A percentile compares a stretch with the other conserved stretches of the same genome.
Conservation (phyloP, 1,139 yeast genomes). For the Yamadazyma trypodendri region DNA sequence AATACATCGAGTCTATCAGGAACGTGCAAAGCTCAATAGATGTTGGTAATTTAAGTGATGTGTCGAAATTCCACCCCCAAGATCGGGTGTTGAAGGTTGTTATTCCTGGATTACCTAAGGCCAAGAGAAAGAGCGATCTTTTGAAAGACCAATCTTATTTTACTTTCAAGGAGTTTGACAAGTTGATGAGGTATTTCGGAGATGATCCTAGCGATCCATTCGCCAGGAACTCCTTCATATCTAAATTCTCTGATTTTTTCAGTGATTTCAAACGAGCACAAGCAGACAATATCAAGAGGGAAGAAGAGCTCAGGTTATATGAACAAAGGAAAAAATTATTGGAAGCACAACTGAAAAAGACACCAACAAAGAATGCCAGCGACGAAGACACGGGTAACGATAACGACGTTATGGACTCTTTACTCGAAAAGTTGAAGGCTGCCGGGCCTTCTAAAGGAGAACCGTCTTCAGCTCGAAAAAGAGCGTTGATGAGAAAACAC, state of each 20-base stretch:
- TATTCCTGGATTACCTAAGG: slow-evolving; percentile 64
- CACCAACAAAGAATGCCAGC: slow-evolving; percentile 14
- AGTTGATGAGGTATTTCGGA: slow-evolving; percentile 71
- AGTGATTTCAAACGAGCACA: slow-evolving; percentile 76
- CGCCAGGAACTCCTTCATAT: slow-evolving; percentile 66
- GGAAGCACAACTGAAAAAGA: slow-evolving; percentile 39
- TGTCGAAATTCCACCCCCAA: slow-evolving; percentile 70
- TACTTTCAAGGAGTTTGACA: slow-evolving; percentile 67
- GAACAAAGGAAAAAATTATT: slow-evolving; percentile 69
- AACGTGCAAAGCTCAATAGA: slow-evolving; percentile 74
- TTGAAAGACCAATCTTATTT: slow-evolving; percentile 61
- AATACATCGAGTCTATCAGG: slow-evolving; percentile 53
- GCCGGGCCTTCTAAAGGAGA: slow-evolving; percentile 74
- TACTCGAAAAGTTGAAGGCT: slow-evolving; percentile 69
- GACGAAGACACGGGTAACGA: slow-evolving; percentile 28
- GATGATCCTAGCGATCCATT: slow-evolving; percentile 73
- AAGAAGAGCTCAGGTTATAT: slow-evolving; percentile 75
- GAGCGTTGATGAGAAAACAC: slow-evolving; percentile 74
- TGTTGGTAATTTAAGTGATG: slow-evolving; percentile 73
- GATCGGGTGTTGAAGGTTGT: slow-evolving; percentile 66
- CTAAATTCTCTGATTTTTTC: slow-evolving; percentile 70
- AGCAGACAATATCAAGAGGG: slow-evolving; percentile 70
- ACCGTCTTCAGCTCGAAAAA: slow-evolving; percentile 74
- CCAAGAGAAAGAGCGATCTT: slow-evolving; percentile 64
- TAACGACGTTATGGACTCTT: slow-evolving; percentile 69